Evolutionary conservation across 1,139 yeast species (phyloP).

Genomic region (Citeromyces hawaiiensis): DNA sequence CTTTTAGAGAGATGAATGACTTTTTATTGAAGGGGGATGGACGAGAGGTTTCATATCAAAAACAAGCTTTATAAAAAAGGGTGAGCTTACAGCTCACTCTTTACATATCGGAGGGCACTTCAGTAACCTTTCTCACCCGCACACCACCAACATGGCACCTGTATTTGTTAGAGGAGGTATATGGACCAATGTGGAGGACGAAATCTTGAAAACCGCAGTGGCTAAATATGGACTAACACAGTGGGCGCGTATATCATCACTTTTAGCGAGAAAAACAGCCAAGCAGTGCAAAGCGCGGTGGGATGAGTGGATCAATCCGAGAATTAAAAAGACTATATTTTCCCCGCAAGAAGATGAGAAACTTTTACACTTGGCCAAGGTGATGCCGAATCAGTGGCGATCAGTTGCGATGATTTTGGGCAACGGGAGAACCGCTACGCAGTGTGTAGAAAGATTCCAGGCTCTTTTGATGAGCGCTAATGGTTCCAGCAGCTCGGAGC

Average conservation of each 20-base stretch:
- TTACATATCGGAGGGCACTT: too few relatives aligned
- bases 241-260: slow-evolving; percentile 88
- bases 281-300: slow-evolving; percentile 90
- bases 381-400: slow-evolving; percentile 91
- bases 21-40: too few relatives aligned
- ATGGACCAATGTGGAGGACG: slow-evolving; percentile 90
- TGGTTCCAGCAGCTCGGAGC: slow-evolving; percentile 13
- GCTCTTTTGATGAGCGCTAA: slow-evolving; percentile 40
- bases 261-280: slow-evolving; percentile 76
- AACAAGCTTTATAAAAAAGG: too few relatives aligned
- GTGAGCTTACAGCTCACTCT: too few relatives aligned
- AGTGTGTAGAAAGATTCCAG: slow-evolving; percentile 82
- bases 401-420: slow-evolving; percentile 73
- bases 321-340: slow-evolving; percentile 55
- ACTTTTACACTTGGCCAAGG: slow-evolving; percentile 49
- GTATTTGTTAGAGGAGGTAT: slow-evolving; percentile 76
- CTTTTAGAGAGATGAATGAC: too few relatives aligned
- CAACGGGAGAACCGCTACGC: slow-evolving; percentile 56
- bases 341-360: slow-evolving; percentile 64
- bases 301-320: slow-evolving; percentile 81
- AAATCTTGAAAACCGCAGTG: slow-evolving; percentile 79
- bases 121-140: too few relatives aligned
- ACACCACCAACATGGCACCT: slow-evolving; percentile 29
- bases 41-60: too few relatives aligned
- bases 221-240: slow-evolving; percentile 89